Percentiles rank a stretch among this genome's conserved stretches.
Evolutionary conservation across 257 asterid genomes (phyloP).

Genomic region (Thymus mandschuricus): DNA sequence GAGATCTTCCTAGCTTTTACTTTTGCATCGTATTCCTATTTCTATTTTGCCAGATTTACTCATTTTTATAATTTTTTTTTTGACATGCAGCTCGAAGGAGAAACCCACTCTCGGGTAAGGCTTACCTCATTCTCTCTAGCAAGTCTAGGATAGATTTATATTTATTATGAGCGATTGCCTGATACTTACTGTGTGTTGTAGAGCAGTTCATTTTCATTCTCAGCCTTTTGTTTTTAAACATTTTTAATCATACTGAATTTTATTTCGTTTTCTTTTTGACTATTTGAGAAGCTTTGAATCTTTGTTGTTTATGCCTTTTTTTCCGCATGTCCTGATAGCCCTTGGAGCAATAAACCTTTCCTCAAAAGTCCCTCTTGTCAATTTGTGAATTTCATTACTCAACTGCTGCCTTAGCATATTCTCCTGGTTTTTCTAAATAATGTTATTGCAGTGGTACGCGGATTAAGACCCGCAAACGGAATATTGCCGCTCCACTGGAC

Average conservation of each 20-base stretch:
- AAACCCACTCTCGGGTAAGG: constrained; percentile 99
- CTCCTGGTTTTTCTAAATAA: constrained; percentile 16
- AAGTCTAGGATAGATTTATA: constrained; percentile 1
- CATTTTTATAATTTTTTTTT: constrained; percentile 22
- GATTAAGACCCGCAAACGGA: constrained; percentile 99
- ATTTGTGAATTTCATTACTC: neutral
- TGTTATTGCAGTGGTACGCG: constrained; percentile 88
- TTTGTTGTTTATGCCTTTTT: neutral
- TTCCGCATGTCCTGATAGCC: neutral
- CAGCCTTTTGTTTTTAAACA: neutral
- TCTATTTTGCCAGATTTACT: constrained; percentile 21
- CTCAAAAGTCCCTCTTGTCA: neutral
- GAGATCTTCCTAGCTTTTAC: neutral
- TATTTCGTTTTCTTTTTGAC: neutral
- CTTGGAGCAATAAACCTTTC: constrained; percentile 9
- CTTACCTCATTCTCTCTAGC: constrained; percentile 7
- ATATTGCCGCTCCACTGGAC: constrained; percentile 98
- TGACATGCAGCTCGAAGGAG: constrained; percentile 95
- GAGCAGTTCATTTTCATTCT: constrained; percentile 4
- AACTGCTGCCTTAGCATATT: constrained; percentile 10
- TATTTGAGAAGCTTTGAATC: constrained; percentile 1
- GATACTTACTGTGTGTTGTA: constrained; percentile 20
- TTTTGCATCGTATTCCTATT: neutral
- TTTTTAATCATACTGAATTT: neutral
- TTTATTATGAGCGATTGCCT: constrained; percentile 1